phyloP scores from a whole-genome alignment of 1,284 basidiomycete genomes.

The Moesziomyces antarcticus region DNA sequence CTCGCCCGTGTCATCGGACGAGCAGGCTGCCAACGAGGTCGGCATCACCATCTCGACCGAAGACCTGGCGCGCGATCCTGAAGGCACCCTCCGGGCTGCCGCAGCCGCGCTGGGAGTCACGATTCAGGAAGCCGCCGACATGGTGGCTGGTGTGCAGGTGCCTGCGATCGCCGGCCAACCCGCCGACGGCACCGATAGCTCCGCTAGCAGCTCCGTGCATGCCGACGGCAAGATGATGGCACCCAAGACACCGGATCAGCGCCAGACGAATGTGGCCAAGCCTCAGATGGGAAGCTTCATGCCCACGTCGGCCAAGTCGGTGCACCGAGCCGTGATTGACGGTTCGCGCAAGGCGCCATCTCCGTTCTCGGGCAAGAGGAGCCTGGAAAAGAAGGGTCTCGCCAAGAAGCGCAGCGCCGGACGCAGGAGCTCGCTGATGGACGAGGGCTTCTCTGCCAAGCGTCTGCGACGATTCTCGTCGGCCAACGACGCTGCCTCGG shows the following conservation, averaged over 20 bases:
- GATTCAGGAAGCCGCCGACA: conserved; percentile 40
- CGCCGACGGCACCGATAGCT: conserved; percentile 13
- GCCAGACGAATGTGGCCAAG: conserved; percentile 28
- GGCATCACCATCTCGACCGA: conserved; percentile 57
- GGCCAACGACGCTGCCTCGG: conserved; percentile 38
- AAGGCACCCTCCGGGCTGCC: conserved; percentile 48
- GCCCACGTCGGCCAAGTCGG: conserved; percentile 59
- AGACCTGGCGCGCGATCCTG: conserved; percentile 49
- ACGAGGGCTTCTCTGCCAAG: conserved; percentile 48
- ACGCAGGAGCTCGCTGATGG: conserved; percentile 32
- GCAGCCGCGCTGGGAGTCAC: conserved; percentile 50
- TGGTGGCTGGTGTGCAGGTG: conserved; percentile 48
- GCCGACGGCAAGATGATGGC: conserved; percentile 19
- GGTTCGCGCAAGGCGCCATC: conserved; percentile 63
- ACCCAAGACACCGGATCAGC: conserved; percentile 42
- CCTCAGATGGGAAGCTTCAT: conserved; percentile 65
- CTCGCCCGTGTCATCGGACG: conserved; percentile 32
- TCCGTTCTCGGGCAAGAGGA: conserved; percentile 57
- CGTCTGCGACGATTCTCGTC: conserved; percentile 53
- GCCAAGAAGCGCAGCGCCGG: conserved; percentile 50
- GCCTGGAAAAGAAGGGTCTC: conserved; percentile 53
- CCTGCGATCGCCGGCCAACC: conserved; percentile 3
- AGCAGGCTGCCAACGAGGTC: conserved; percentile 33
- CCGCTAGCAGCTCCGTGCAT: conserved; percentile 12
- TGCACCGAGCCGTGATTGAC: conserved; percentile 66